Evolutionary conservation across 2,329 filamentous ascomycete genomes (phyloP).

Genomic region (Penicillium brasilianum): DNA sequence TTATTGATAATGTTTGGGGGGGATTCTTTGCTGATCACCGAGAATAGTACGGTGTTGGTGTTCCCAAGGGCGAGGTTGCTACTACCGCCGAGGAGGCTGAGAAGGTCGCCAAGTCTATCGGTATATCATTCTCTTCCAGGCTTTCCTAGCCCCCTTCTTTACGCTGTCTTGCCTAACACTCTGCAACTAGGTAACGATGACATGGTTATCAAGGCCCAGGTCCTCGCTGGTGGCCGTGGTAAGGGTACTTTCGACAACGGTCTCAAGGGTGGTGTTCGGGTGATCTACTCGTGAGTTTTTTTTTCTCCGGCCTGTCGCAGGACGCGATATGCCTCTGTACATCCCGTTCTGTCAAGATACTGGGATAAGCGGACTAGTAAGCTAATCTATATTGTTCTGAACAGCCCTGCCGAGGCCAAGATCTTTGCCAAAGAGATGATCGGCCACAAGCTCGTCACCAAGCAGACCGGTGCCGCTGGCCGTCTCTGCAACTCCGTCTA

Average conservation of each 20-base stretch:
- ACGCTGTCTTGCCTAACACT: slow-evolving; percentile 26
- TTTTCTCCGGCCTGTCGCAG: neutral
- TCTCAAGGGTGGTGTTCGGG: slow-evolving; percentile 96
- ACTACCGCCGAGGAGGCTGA: slow-evolving; percentile 85
- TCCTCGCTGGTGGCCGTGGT: slow-evolving; percentile 94
- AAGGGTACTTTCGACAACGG: slow-evolving; percentile 98
- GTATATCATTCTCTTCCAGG: slow-evolving; percentile 52
- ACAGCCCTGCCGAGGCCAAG: slow-evolving; percentile 81
- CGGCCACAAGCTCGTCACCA: slow-evolving; percentile 98
- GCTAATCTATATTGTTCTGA: slow-evolving; percentile 1
- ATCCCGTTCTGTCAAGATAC: neutral
- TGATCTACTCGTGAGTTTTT: slow-evolving; percentile 84
- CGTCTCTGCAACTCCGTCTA: slow-evolving; percentile 97
- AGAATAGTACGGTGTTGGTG: slow-evolving; percentile 85
- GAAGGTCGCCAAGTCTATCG: slow-evolving; percentile 85
- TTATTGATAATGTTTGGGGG: slow-evolving; percentile 6
- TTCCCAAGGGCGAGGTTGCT: slow-evolving; percentile 88
- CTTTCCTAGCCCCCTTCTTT: slow-evolving; percentile 10
- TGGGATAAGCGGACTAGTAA: neutral
- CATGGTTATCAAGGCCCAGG: slow-evolving; percentile 99
- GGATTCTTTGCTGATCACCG: slow-evolving; percentile 30
- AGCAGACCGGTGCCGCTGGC: slow-evolving; percentile 94
- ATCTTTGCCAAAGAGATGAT: slow-evolving; percentile 99
- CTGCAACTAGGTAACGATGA: slow-evolving; percentile 70
- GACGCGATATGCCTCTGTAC: neutral